phyloP scores from a whole-genome alignment of 1,284 basidiomycete genomes.

The Apiotrichum domesticum region DNA sequence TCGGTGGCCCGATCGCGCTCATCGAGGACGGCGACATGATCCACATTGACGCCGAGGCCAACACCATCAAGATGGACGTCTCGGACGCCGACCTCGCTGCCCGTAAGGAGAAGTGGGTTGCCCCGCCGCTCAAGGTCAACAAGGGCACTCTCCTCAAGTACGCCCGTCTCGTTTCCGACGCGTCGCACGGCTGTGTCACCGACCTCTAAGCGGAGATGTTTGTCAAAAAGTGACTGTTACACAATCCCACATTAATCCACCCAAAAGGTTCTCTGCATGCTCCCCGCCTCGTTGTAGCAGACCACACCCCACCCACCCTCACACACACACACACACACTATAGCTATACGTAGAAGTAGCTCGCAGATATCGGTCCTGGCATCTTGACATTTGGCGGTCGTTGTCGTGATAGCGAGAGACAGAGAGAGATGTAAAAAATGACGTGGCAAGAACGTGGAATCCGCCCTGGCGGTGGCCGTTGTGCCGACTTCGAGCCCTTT shows the following conservation, averaged over 20 bases:
- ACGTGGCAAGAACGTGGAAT: too few species aligned
- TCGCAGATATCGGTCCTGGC: too few species aligned
- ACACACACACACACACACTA: too few species aligned
- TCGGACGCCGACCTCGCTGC: conserved; percentile 68
- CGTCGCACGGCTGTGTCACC: conserved; percentile 45
- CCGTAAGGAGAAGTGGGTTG: conserved; percentile 68
- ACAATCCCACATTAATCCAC: not conserved
- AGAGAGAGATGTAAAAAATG: too few species aligned
- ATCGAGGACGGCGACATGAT: conserved; percentile 87
- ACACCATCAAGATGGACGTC: conserved; percentile 76
- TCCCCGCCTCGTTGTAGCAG: too few species aligned
- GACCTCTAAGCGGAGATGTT: conserved; percentile 13
- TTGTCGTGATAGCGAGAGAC: too few species aligned
- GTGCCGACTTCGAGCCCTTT: too few species aligned
- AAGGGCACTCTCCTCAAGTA: conserved; percentile 86
- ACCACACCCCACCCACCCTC: too few species aligned
- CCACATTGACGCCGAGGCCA: conserved; percentile 68
- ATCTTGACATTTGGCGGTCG: too few species aligned
- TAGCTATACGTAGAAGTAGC: too few species aligned
- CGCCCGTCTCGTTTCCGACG: conserved; percentile 74
- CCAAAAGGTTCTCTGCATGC: not conserved
- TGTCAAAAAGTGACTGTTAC: too few species aligned
- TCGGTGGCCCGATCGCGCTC: conserved; percentile 91
- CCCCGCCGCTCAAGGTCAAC: conserved; percentile 75
- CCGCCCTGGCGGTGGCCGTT: too few species aligned